Conservation (phyloP, 2,329 filamentous ascomycete species). For the Aspergillus niger region DNA sequence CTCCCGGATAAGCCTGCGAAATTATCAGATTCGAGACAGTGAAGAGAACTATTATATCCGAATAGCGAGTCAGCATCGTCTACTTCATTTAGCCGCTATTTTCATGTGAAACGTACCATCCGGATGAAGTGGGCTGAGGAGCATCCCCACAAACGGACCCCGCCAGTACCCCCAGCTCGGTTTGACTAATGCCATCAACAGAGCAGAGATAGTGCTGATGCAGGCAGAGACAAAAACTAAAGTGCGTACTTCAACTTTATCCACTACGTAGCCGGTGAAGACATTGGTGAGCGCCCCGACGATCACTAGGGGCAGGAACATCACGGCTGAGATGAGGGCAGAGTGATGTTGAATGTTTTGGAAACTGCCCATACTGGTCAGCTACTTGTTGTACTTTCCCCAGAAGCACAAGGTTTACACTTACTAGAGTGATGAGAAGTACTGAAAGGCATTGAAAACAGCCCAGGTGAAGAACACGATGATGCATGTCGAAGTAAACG, state of each 20-base stretch:
- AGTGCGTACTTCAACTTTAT: conserved; percentile 48
- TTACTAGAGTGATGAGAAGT: conserved; percentile 13
- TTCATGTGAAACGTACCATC: conserved; percentile 34
- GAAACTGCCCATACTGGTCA: conserved; percentile 37
- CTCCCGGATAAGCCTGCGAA: conserved; percentile 55
- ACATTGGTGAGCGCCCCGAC: conserved; percentile 44
- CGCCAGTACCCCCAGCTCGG: conserved; percentile 53
- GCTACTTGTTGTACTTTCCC: background rate
- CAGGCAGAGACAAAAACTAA: conserved; percentile 42
- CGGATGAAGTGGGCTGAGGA: conserved; percentile 47
- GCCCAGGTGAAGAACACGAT: conserved; percentile 52
- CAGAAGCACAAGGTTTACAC: background rate
- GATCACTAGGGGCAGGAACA: conserved; percentile 50
- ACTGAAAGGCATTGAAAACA: conserved; percentile 51
- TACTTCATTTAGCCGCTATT: background rate
- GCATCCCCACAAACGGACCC: conserved; percentile 47
- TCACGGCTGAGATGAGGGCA: conserved; percentile 48
- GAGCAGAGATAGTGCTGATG: conserved; percentile 40
- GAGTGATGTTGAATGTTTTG: conserved; percentile 52
- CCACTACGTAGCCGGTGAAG: conserved; percentile 50
- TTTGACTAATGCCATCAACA: conserved; percentile 51
- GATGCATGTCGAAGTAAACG: conserved; percentile 59
- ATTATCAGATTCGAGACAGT: conserved; percentile 59
- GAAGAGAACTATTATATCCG: conserved; percentile 45
- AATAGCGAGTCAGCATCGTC: conserved; percentile 32